A percentile compares a stretch with the other conserved stretches of the same genome.
Conservation (phyloP, 192 early-diverging fungal species). For the Chytriomyces sp. region DNA sequence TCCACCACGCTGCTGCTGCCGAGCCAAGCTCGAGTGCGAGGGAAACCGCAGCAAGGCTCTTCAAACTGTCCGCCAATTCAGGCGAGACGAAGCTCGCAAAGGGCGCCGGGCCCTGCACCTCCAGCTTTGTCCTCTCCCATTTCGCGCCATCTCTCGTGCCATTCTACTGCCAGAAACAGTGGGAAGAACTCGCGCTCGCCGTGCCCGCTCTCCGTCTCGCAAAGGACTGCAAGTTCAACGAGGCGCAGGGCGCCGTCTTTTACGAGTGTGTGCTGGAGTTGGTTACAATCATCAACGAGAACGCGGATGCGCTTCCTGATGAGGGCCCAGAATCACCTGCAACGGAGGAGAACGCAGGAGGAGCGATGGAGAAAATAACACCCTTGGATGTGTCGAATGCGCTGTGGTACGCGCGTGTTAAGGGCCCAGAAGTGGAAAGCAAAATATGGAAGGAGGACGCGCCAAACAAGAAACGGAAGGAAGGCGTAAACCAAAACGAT, state of each 20-base stretch:
- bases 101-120: neutral
- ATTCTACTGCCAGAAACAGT: neutral
- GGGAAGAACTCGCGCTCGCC: neutral
- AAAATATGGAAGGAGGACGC: neutral
- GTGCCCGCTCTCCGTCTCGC: neutral
- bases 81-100: neutral
- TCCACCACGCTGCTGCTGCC: neutral
- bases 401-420: neutral
- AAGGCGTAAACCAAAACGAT: neutral
- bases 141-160: neutral
- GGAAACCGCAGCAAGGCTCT: neutral
- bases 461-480: neutral
- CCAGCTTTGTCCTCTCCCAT: neutral
- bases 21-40: too few relatives aligned
- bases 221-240: neutral
- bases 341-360: too few relatives aligned
- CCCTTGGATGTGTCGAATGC: neutral
- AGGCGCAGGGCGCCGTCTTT: neutral
- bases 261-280: neutral
- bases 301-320: neutral
- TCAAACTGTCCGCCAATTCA: neutral
- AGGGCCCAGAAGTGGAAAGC: neutral
- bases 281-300: neutral
- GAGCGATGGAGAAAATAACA: neutral
- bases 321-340: too few relatives aligned